phyloP scores from a whole-genome alignment of 2,329 filamentous ascomycete genomes.

The Talaromyces islandicus region DNA sequence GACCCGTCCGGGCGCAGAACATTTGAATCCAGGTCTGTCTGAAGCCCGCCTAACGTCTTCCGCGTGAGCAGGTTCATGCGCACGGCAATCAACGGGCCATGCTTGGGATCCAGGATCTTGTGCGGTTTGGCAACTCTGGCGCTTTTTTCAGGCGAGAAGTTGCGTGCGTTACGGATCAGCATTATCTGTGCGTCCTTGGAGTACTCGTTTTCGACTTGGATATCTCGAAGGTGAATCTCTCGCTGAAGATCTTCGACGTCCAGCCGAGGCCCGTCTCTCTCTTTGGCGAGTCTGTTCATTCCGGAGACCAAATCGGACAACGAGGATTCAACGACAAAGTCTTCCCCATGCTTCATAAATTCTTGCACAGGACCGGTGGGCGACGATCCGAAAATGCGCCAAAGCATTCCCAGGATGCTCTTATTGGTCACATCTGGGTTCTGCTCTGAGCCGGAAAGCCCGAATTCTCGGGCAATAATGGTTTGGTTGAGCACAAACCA shows the following conservation, averaged over 20 bases:
- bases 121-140: conserved; percentile 51
- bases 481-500: conserved; percentile 57
- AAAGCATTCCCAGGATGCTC: conserved; percentile 46
- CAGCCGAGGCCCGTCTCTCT: conserved; percentile 42
- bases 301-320: conserved; percentile 50
- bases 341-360: conserved; percentile 53
- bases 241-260: conserved; percentile 41
- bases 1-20: conserved; percentile 48
- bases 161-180: conserved; percentile 53
- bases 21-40: conserved; percentile 54
- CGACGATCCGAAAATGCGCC: conserved; percentile 47
- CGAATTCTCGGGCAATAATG: conserved; percentile 58
- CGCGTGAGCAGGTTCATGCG: conserved; percentile 56
- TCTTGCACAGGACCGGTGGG: conserved; percentile 52
- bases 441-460: conserved; percentile 58
- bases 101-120: conserved; percentile 47
- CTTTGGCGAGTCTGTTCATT: conserved; percentile 53
- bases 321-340: conserved; percentile 55
- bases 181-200: conserved; percentile 58
- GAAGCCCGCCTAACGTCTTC: conserved; percentile 56
- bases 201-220: conserved; percentile 51
- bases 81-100: conserved; percentile 56
- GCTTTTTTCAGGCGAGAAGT: conserved; percentile 49
- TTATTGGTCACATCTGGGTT: conserved; percentile 57
- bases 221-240: conserved; percentile 49